phyloP scores from a whole-genome alignment of 2,329 filamentous ascomycete genomes.

The Clonostachys sp. region DNA sequence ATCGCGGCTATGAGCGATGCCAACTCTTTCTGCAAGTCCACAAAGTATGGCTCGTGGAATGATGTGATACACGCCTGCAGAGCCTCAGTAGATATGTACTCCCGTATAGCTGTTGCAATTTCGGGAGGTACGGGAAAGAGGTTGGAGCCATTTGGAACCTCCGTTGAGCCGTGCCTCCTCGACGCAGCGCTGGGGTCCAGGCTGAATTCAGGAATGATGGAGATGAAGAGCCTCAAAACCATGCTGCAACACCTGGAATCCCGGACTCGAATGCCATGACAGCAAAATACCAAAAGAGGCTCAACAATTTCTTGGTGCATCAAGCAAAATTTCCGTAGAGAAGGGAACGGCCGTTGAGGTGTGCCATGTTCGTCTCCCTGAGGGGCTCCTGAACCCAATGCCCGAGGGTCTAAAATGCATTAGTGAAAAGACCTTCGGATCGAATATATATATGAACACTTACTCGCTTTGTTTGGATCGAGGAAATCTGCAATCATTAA shows the following conservation, averaged over 20 bases:
- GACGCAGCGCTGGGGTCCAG: constrained; percentile 24
- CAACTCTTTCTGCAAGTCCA: constrained; percentile 90
- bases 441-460: constrained; percentile 15
- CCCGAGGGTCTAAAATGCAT: constrained; percentile 19
- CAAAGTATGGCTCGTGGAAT: constrained; percentile 93
- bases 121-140: constrained; percentile 43
- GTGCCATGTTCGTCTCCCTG: constrained; percentile 10
- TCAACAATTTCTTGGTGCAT: constrained; percentile 75
- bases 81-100: constrained; percentile 86
- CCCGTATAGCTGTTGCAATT: constrained; percentile 66
- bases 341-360: constrained; percentile 37
- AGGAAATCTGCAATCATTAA: constrained; percentile 88
- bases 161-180: constrained; percentile 11
- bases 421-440: not conserved
- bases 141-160: constrained; percentile 19
- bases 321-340: constrained; percentile 79
- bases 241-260: constrained; percentile 86
- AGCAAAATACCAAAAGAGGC: constrained; percentile 86
- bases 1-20: constrained; percentile 85
- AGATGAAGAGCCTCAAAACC: constrained; percentile 81
- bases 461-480: constrained; percentile 67
- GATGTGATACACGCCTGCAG: constrained; percentile 86
- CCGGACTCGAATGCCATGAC: constrained; percentile 82
- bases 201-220: constrained; percentile 78
- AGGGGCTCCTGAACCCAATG: constrained; percentile 8